Conservation (phyloP, 2,329 filamentous ascomycete genomes). For the Cercospora citrullina region DNA sequence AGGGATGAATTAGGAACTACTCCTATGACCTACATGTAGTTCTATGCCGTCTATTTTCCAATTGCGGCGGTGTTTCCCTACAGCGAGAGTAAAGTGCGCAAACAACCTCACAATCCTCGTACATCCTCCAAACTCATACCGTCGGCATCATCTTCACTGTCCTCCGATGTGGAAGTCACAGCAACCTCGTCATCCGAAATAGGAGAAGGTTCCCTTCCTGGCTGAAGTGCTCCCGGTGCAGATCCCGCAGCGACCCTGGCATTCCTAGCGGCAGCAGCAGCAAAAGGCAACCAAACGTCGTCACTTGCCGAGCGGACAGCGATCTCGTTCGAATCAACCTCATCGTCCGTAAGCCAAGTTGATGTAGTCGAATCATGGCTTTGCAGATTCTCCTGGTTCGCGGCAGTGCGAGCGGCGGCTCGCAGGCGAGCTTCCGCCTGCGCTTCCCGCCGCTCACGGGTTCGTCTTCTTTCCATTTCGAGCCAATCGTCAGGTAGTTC, state of each 20-base stretch:
- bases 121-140: not conserved
- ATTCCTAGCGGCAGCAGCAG: not conserved
- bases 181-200: not conserved
- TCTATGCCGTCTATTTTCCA: not conserved
- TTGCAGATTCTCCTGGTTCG: not conserved
- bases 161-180: not conserved
- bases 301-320: not conserved
- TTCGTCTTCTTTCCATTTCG: not conserved
- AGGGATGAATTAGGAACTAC: not conserved
- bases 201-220: not conserved
- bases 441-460: not conserved
- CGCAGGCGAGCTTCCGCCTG: not conserved
- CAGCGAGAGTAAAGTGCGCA: not conserved
- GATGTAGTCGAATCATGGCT: not conserved
- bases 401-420: not conserved
- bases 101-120: not conserved
- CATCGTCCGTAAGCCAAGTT: slow-evolving; percentile 1
- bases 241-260: not conserved
- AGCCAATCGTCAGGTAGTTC: not conserved
- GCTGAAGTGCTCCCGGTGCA: not conserved
- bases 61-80: not conserved
- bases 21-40: not conserved
- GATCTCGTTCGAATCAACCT: not conserved
- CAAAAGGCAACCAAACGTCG: not conserved
- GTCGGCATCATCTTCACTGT: not conserved